Conservation (phyloP, 169 alveolate genomes). For the Cryptosporidium muris region DNA sequence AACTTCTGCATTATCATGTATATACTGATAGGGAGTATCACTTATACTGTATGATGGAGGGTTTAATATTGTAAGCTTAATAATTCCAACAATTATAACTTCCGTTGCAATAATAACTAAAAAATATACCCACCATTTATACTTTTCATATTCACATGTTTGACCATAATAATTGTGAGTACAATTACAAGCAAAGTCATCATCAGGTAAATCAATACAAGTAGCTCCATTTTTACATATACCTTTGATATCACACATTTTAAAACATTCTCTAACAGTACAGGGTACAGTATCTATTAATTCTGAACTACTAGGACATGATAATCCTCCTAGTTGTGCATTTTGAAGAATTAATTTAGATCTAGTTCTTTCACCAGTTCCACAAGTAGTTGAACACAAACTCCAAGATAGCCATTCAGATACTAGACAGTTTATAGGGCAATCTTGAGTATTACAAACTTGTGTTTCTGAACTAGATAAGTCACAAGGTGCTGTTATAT, state of each 20-base stretch:
- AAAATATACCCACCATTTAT: slow-evolving; percentile 64
- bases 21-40: slow-evolving; percentile 24
- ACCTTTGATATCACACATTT: slow-evolving; percentile 8
- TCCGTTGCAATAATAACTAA: slow-evolving; percentile 21
- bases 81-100: slow-evolving; percentile 48
- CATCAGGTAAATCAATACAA: slow-evolving; percentile 47
- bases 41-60: slow-evolving; percentile 12
- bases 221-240: slow-evolving; percentile 61
- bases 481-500: slow-evolving; percentile 30
- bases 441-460: slow-evolving; percentile 49
- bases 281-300: slow-evolving; percentile 47
- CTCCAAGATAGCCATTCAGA: slow-evolving; percentile 63
- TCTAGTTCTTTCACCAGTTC: slow-evolving; percentile 37
- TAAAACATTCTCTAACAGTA: slow-evolving; percentile 21
- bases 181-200: slow-evolving; percentile 50
- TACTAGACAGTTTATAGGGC: slow-evolving; percentile 44
- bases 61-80: slow-evolving; percentile 28
- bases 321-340: slow-evolving; percentile 61
- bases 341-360: slow-evolving; percentile 24
- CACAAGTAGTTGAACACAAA: slow-evolving; percentile 57
- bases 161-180: slow-evolving; percentile 44
- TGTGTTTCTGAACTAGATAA: slow-evolving; percentile 19
- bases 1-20: slow-evolving; percentile 15
- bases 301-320: slow-evolving; percentile 42
- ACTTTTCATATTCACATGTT: slow-evolving; percentile 32